Evolutionary conservation across 257 asterid genomes (phyloP).

Genomic region (Gentiana macrophylla): DNA sequence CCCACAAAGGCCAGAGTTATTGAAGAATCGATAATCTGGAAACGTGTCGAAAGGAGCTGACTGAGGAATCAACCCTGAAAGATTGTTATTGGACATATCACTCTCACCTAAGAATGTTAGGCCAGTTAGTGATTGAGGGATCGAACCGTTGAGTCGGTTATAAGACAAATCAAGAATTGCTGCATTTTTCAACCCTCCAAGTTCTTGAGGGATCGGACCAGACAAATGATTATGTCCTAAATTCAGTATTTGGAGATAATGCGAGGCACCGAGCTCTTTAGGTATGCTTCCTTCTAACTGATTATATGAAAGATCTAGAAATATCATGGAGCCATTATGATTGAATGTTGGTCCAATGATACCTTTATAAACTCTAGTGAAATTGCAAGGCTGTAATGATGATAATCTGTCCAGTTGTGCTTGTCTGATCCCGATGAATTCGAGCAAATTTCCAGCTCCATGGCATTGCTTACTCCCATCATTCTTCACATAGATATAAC

Average conservation of each 20-base stretch:
- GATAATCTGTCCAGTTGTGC: slow-evolving; percentile 58
- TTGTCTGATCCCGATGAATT: slow-evolving; percentile 79
- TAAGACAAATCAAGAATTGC: slow-evolving; percentile 83
- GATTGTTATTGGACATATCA: slow-evolving; percentile 67
- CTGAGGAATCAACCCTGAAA: slow-evolving; percentile 70
- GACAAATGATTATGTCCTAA: slow-evolving; percentile 79
- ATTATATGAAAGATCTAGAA: slow-evolving; percentile 80
- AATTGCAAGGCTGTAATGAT: slow-evolving; percentile 67
- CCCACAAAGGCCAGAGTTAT: slow-evolving; percentile 85
- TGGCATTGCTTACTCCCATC: slow-evolving; percentile 79
- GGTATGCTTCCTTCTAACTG: slow-evolving; percentile 70
- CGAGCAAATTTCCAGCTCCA: slow-evolving; percentile 91
- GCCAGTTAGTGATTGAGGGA: slow-evolving; percentile 57
- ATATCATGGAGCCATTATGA: slow-evolving; percentile 88
- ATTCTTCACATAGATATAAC: slow-evolving; percentile 57
- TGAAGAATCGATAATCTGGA: slow-evolving; percentile 48
- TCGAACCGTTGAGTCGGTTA: slow-evolving; percentile 56
- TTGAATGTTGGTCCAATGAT: slow-evolving; percentile 65
- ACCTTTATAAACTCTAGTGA: slow-evolving; percentile 65
- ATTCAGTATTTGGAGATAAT: slow-evolving; percentile 55
- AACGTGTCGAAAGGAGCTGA: slow-evolving; percentile 77
- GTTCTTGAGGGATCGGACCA: slow-evolving; percentile 70
- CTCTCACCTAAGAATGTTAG: slow-evolving; percentile 63
- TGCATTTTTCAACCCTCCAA: slow-evolving; percentile 54
- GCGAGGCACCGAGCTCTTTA: slow-evolving; percentile 71